Evolutionary conservation across 106 monocot species (phyloP).

Genomic region (Iris macrosiphon): DNA sequence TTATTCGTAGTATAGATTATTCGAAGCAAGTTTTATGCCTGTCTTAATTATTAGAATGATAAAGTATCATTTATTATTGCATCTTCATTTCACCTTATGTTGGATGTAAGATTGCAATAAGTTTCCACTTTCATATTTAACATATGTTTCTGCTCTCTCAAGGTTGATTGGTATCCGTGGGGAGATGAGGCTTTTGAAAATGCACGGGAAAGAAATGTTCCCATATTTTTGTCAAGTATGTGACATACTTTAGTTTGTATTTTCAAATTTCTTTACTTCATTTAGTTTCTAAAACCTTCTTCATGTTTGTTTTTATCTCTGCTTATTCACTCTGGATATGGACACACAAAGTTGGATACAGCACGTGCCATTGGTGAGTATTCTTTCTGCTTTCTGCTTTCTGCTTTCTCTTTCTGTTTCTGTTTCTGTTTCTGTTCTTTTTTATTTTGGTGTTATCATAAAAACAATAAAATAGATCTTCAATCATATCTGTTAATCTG

Average conservation of each 20-base stretch:
- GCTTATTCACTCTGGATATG: conserved; percentile 1
- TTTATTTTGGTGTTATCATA: too few relatives aligned
- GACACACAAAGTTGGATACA: conserved; percentile 76
- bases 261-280: background rate
- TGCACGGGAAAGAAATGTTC: conserved; percentile 74
- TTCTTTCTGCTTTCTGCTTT: background rate
- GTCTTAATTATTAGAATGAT: background rate
- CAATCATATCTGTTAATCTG: too few relatives aligned
- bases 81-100: background rate
- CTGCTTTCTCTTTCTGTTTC: background rate
- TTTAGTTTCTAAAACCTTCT: background rate
- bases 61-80: background rate
- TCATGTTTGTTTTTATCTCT: conserved; percentile 3
- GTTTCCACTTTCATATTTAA: background rate
- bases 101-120: too few relatives aligned
- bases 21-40: too few relatives aligned
- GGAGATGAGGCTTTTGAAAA: conserved; percentile 88
- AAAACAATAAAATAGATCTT: too few relatives aligned
- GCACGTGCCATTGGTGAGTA: conserved; percentile 98
- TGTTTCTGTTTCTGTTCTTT: too few relatives aligned
- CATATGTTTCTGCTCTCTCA: conserved; percentile 10
- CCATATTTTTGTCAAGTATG: conserved; percentile 92
- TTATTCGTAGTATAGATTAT: too few relatives aligned
- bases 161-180: conserved; percentile 99
- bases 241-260: background rate